Conservation (phyloP, 805 yeast species). For the Metschnikowia lunata region DNA sequence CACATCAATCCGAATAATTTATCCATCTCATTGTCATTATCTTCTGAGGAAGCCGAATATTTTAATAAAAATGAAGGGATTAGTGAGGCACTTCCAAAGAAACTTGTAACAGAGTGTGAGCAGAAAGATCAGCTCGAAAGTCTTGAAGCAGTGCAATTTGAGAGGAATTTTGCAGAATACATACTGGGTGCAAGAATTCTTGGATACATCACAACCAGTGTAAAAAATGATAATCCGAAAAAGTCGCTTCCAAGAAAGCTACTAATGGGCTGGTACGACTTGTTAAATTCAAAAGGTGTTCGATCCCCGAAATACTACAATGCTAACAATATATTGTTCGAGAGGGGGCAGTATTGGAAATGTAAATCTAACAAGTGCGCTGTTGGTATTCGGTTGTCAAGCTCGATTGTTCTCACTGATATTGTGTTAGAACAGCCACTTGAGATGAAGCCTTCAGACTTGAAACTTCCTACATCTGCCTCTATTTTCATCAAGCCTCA, state of each 20-base stretch:
- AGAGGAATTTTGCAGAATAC: slow-evolving; percentile 39
- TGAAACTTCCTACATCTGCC: slow-evolving; percentile 15
- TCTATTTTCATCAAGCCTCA: slow-evolving; percentile 32
- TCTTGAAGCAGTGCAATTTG: no score
- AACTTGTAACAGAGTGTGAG: no score
- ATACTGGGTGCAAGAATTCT: slow-evolving; percentile 35
- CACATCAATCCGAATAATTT: no score
- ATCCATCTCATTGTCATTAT: no score
- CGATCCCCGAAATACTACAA: slow-evolving; percentile 19
- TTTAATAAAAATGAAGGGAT: no score
- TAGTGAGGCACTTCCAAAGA: no score
- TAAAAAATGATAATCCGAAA: slow-evolving; percentile 5
- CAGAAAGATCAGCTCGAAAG: no score
- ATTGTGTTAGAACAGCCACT: slow-evolving; percentile 22
- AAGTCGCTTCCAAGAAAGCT: slow-evolving; percentile 24
- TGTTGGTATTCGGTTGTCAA: slow-evolving; percentile 32
- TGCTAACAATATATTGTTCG: slow-evolving; percentile 36
- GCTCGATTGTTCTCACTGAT: slow-evolving; percentile 33
- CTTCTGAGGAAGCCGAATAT: no score
- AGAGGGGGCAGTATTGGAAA: slow-evolving; percentile 33
- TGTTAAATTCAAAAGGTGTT: slow-evolving; percentile 23
- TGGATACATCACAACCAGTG: slow-evolving; percentile 36
- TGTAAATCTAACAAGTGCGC: slow-evolving; percentile 29
- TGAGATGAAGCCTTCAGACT: slow-evolving; percentile 6
- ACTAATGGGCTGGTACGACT: slow-evolving; percentile 40